Evolutionary conservation across 495 filamentous ascomycete species (phyloP), one percentile per base, ranked within the genome.

Genomic region (Monascus purpureus): DNA sequence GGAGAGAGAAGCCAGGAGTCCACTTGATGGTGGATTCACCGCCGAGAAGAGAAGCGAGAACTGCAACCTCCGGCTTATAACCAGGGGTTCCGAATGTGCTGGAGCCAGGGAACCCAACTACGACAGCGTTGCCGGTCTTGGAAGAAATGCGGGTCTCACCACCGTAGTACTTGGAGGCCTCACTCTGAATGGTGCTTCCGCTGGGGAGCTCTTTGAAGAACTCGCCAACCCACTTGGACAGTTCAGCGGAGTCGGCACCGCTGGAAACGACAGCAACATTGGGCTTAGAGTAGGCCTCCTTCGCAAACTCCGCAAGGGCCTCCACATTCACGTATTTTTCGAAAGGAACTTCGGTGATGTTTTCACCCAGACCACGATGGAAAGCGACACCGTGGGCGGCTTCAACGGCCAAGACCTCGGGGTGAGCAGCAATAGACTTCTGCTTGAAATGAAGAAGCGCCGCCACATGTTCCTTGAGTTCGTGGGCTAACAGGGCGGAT

Each of bases 11-110:
- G 33, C 90, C 92, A 33, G 84, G 67, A 16, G 80, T 80, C 90
- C 90, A 96, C 66, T 96, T 96, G 67, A 95, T 88, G 55, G 61
- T 75, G 38, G 84, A 77, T 56, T 86, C 61, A 25, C 92, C 90
- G 47, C 90, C 90, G 17, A 99, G 77, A 5, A 99, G 75, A 30
- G 84, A 78, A 37, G 82, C 74, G 15, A 99, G 76, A 38, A 99
- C 85, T 35, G 76, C 73, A 44, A 80, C 73, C 65, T 94, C 92
- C 36, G 88, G 80, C 68, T 93, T 86, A 70, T 77, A 88, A 31
- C 67, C 64, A 38, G 75, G 67, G 31, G 77, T 52, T 20, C 65
- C 74, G 46, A 71, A 73, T 24, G 79, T 75, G 53, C 29, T 75
- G 32, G 83, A 85, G 28, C 90, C 88, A 25, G 86, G 81, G 73